These are phyloP conservation scores for Leavenworthia alabamica DNA, from an alignment of 345 rosid genomes.

Conservation along the genomic window DNA sequence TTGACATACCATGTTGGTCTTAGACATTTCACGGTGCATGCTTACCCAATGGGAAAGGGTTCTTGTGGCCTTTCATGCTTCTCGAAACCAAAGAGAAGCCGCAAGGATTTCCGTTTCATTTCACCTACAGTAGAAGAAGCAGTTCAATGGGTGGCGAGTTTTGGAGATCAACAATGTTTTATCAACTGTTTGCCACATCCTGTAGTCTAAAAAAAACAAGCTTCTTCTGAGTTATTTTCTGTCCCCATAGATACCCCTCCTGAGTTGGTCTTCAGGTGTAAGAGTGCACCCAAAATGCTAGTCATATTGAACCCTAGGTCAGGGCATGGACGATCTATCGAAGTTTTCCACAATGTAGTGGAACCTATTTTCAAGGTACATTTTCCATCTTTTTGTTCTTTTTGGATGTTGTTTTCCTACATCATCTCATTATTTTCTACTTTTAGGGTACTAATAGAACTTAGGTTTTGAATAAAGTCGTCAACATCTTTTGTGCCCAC, in stretches of 20 bases:
- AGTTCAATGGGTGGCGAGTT: slow-evolving; percentile 94
- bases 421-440: neutral
- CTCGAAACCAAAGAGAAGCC: slow-evolving; percentile 65
- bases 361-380: slow-evolving; percentile 94
- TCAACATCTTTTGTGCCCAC: neutral
- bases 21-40: slow-evolving; percentile 83
- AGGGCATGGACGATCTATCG: slow-evolving; percentile 82
- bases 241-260: slow-evolving; percentile 67
- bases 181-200: slow-evolving; percentile 92
- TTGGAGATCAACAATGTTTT: slow-evolving; percentile 92
- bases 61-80: no score
- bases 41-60: slow-evolving; percentile 60
- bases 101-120: slow-evolving; percentile 72
- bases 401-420: neutral
- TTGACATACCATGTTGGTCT: slow-evolving; percentile 77
- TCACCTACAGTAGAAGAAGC: slow-evolving; percentile 79
- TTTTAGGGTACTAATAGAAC: neutral
- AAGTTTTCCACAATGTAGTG: slow-evolving; percentile 77
- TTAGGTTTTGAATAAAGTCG: neutral
- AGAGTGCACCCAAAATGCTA: slow-evolving; percentile 88
- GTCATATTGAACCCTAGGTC: slow-evolving; percentile 95
- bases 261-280: slow-evolving; percentile 81
- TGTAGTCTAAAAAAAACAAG: slow-evolving; percentile 77
- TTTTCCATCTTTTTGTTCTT: slow-evolving; percentile 3
- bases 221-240: slow-evolving; percentile 72